phyloP scores from a whole-genome alignment of 2,329 filamentous ascomycete species.

The Paraconiothyrium sp. region DNA sequence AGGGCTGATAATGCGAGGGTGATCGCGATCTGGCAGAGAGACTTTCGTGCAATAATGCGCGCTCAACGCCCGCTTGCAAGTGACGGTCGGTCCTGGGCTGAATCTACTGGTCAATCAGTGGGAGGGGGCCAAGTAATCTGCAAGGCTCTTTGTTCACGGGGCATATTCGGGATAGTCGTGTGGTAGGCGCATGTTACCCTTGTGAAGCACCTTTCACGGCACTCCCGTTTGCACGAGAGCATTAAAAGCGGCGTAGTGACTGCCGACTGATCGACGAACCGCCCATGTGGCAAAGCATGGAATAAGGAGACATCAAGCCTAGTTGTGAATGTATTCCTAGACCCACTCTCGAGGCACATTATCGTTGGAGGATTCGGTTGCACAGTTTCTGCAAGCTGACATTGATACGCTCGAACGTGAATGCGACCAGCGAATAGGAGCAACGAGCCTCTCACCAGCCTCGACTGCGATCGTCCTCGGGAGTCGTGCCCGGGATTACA shows the following conservation, averaged over 20 bases:
- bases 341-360: constrained; percentile 32
- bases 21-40: constrained; percentile 26
- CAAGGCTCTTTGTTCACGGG: constrained; percentile 2
- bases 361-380: constrained; percentile 22
- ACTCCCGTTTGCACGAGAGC: constrained; percentile 3
- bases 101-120: constrained; percentile 12
- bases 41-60: constrained; percentile 18
- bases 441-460: constrained; percentile 26
- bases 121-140: constrained; percentile 9
- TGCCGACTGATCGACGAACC: constrained; percentile 15
- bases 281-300: constrained; percentile 39
- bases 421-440: constrained; percentile 36
- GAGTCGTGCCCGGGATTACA: constrained; percentile 23
- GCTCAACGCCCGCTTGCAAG: constrained; percentile 7
- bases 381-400: constrained; percentile 35
- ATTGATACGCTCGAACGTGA: constrained; percentile 29
- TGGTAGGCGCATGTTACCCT: neutral
- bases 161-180: neutral
- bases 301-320: constrained; percentile 29
- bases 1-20: constrained; percentile 35
- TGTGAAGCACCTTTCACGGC: neutral
- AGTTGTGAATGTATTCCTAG: constrained; percentile 25
- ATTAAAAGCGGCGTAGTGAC: constrained; percentile 4
- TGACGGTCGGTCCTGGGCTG: neutral
- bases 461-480: constrained; percentile 30